These are phyloP conservation scores for Metarhizium humberi DNA, from an alignment of 2,329 filamentous ascomycete genomes.

Conservation along the genomic window DNA sequence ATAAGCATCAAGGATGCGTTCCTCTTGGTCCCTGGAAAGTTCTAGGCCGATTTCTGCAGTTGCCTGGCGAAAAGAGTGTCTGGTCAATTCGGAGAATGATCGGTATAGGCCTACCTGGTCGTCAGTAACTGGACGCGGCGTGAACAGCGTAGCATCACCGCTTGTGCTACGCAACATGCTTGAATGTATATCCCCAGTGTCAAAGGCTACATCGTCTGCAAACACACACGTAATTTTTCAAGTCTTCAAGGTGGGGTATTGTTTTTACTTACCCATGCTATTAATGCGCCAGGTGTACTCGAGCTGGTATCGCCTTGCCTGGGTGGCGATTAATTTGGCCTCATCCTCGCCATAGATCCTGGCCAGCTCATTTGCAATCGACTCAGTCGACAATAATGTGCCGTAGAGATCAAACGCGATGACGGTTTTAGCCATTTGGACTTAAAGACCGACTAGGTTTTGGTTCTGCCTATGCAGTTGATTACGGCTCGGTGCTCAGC, in stretches of 20 bases:
- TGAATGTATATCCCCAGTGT: background rate
- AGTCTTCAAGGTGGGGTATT: background rate
- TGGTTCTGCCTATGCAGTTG: background rate
- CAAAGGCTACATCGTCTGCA: background rate
- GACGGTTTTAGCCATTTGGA: slow-evolving; percentile 25
- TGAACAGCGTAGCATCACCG: background rate
- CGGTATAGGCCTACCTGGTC: slow-evolving; percentile 32
- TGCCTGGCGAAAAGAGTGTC: slow-evolving; percentile 52
- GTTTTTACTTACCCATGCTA: slow-evolving; percentile 53
- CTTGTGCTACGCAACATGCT: background rate
- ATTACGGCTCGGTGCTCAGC: background rate
- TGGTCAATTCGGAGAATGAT: slow-evolving; percentile 34
- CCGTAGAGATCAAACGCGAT: slow-evolving; percentile 71
- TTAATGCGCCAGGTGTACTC: slow-evolving; percentile 72
- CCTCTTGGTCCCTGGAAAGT: slow-evolving; percentile 33
- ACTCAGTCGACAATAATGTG: slow-evolving; percentile 63
- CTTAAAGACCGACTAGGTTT: background rate
- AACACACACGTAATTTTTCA: background rate
- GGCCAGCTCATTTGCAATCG: slow-evolving; percentile 51
- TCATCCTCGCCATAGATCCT: slow-evolving; percentile 47
- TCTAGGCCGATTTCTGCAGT: slow-evolving; percentile 44
- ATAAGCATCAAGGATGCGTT: slow-evolving; percentile 53
- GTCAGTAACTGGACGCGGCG: background rate
- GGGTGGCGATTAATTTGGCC: slow-evolving; percentile 44
- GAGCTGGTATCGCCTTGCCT: slow-evolving; percentile 62